Percentiles rank a stretch among this genome's conserved stretches.
Conservation (phyloP, 1,284 basidiomycete species). For the Heliocybe sulcata region DNA sequence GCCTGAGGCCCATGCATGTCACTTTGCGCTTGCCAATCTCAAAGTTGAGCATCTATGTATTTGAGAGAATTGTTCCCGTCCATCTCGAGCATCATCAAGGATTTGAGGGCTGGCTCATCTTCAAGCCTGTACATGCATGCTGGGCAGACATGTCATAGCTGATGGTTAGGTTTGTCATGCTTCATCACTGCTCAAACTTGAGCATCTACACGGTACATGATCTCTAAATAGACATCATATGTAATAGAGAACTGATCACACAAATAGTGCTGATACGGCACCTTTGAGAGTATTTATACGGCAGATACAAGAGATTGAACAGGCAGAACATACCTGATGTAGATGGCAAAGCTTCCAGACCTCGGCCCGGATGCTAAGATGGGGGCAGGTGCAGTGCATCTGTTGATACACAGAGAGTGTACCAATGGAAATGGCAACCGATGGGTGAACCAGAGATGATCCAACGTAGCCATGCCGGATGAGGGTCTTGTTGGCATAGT, state of each 20-base stretch:
- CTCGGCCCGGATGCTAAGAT: slow-evolving; percentile 14
- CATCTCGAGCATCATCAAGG: slow-evolving; percentile 16
- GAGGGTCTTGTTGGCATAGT: background rate
- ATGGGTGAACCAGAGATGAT: slow-evolving; percentile 9
- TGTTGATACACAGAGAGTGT: slow-evolving; percentile 15
- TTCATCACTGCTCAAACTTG: slow-evolving; percentile 2
- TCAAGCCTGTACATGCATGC: slow-evolving; percentile 18
- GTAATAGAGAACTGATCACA: slow-evolving; percentile 10
- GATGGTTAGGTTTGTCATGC: slow-evolving; percentile 8
- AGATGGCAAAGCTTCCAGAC: slow-evolving; percentile 12
- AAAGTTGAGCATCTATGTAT: no score
- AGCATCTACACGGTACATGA: slow-evolving; percentile 5
- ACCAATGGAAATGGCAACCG: slow-evolving; percentile 12
- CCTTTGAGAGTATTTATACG: no score
- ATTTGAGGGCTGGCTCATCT: slow-evolving; percentile 14
- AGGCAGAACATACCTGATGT: slow-evolving; percentile 10
- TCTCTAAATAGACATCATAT: slow-evolving; percentile 13
- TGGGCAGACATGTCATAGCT: slow-evolving; percentile 15
- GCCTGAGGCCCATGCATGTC: no score
- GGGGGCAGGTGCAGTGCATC: slow-evolving; percentile 16
- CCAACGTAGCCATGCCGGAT: background rate
- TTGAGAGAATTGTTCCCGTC: slow-evolving; percentile 29
- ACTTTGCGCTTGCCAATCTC: no score
- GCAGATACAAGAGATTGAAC: no score
- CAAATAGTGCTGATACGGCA: no score